These are phyloP conservation scores for Zostera marina DNA, from an alignment of 116 monocot genomes.

Conservation along the genomic window DNA sequence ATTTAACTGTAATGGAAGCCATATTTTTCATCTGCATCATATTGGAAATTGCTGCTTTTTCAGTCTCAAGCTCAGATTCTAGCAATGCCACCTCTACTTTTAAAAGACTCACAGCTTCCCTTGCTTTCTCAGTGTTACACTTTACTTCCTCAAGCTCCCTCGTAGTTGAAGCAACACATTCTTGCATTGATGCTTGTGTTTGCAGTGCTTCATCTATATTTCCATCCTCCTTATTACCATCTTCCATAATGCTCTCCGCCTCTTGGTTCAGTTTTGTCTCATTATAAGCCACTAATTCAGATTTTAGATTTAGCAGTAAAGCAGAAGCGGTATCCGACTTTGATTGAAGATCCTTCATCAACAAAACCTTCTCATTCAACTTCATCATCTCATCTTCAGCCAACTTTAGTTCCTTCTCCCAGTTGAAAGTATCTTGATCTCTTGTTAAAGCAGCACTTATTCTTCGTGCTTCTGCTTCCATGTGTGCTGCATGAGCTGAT, in stretches of 20 bases:
- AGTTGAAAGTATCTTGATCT: slow-evolving; percentile 46
- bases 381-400: slow-evolving; percentile 42
- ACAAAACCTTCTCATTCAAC: slow-evolving; percentile 25
- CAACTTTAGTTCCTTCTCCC: slow-evolving; percentile 68
- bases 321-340: slow-evolving; percentile 34
- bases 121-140: slow-evolving; percentile 39
- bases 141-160: slow-evolving; percentile 55
- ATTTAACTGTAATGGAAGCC: slow-evolving; percentile 39
- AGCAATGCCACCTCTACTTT: slow-evolving; percentile 32
- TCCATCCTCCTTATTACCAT: slow-evolving; percentile 1
- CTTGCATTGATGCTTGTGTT: slow-evolving; percentile 6
- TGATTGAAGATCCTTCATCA: slow-evolving; percentile 38
- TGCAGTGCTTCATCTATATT: not conserved
- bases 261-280: slow-evolving; percentile 33
- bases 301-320: slow-evolving; percentile 27
- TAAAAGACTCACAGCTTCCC: slow-evolving; percentile 22
- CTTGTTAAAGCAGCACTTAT: slow-evolving; percentile 45
- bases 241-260: slow-evolving; percentile 4
- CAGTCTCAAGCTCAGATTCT: slow-evolving; percentile 42
- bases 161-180: slow-evolving; percentile 14
- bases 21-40: slow-evolving; percentile 44
- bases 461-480: slow-evolving; percentile 65
- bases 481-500: slow-evolving; percentile 42
- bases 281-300: slow-evolving; percentile 37
- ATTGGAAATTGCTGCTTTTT: slow-evolving; percentile 26